Evolutionary conservation across 495 filamentous ascomycete species (phyloP).

Genomic region (Recurvomyces mirabilis): DNA sequence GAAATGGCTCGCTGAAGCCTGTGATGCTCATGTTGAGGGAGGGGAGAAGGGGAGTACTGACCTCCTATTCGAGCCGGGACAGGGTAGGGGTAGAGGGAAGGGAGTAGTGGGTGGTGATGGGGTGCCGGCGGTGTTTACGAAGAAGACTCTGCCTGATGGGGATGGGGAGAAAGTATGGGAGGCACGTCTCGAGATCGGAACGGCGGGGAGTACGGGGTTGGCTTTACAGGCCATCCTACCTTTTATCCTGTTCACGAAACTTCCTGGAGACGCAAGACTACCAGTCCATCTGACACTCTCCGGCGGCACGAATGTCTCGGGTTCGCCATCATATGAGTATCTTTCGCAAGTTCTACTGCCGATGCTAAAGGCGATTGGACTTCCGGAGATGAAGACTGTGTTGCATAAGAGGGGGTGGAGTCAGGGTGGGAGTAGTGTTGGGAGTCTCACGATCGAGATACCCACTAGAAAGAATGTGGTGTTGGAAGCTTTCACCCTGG

Average conservation of each 20-base stretch:
- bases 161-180: slow-evolving; percentile 6
- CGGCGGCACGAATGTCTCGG: slow-evolving; percentile 69
- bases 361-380: slow-evolving; percentile 50
- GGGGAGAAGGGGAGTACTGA: slow-evolving; percentile 34
- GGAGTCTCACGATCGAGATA: slow-evolving; percentile 48
- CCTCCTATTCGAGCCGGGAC: slow-evolving; percentile 27
- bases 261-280: not conserved
- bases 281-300: slow-evolving; percentile 45
- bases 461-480: slow-evolving; percentile 41
- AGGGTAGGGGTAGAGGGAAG: not conserved
- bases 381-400: slow-evolving; percentile 43
- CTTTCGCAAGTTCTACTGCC: slow-evolving; percentile 63
- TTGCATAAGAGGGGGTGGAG: slow-evolving; percentile 59
- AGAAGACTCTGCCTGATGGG: not conserved
- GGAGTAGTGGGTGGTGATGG: not conserved
- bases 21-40: slow-evolving; percentile 46
- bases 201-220: slow-evolving; percentile 45
- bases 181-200: slow-evolving; percentile 12
- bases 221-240: slow-evolving; percentile 76
- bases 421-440: slow-evolving; percentile 42
- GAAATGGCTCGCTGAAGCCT: slow-evolving; percentile 51
- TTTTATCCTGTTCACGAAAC: slow-evolving; percentile 51
- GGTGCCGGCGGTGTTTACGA: not conserved
- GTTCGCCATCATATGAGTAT: slow-evolving; percentile 67
- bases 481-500: slow-evolving; percentile 31